phyloP scores from a whole-genome alignment of 2,329 filamentous ascomycete genomes.

The Aspergillus sp. region DNA sequence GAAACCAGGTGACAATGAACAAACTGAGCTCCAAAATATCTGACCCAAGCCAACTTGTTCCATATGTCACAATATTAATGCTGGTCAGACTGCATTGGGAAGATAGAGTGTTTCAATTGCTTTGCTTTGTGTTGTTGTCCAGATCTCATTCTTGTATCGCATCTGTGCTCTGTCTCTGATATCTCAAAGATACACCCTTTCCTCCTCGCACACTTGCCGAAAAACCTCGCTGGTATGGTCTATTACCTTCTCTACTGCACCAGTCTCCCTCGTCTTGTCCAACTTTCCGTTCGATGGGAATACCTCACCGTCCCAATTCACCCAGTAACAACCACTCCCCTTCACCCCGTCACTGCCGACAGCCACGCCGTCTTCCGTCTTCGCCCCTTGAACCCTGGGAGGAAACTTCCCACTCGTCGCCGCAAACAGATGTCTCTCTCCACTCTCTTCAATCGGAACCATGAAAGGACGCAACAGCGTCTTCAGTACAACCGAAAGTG shows the following conservation, averaged over 20 bases:
- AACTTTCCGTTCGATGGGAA: slow-evolving; percentile 10
- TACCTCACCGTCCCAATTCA: slow-evolving; percentile 13
- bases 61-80: no score
- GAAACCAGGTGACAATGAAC: no score
- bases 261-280: slow-evolving; percentile 2
- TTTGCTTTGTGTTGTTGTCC: no score
- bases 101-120: no score
- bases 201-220: slow-evolving; percentile 12
- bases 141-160: no score
- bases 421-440: slow-evolving; percentile 27
- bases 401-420: slow-evolving; percentile 24
- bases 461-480: slow-evolving; percentile 17
- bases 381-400: slow-evolving; percentile 8
- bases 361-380: slow-evolving; percentile 8
- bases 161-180: no score
- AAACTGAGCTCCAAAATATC: no score
- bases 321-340: slow-evolving; percentile 18
- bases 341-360: slow-evolving; percentile 12
- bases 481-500: slow-evolving; percentile 7
- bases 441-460: slow-evolving; percentile 34
- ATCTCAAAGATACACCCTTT: no score
- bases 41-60: no score
- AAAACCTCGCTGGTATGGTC: slow-evolving; percentile 16
- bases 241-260: slow-evolving; percentile 14
- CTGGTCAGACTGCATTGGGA: no score